These are phyloP conservation scores for Penicillium paneum DNA, from an alignment of 2,329 filamentous ascomycete genomes.

Conservation along the genomic window DNA sequence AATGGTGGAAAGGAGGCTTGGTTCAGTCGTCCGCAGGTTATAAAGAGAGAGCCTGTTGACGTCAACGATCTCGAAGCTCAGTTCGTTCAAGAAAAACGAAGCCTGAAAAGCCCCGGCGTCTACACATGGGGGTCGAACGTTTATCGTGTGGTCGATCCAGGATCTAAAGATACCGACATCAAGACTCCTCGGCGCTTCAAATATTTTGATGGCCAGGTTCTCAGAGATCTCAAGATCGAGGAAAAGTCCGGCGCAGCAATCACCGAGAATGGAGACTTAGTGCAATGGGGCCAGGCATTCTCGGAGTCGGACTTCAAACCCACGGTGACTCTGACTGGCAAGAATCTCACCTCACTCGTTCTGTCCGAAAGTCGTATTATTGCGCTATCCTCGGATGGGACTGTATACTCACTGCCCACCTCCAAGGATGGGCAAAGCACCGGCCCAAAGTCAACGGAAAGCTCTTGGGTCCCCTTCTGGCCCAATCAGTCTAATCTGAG, in stretches of 20 bases:
- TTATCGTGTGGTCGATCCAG: slow-evolving; percentile 79
- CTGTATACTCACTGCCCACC: slow-evolving; percentile 80
- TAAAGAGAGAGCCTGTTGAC: slow-evolving; percentile 21
- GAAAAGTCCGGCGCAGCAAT: slow-evolving; percentile 80
- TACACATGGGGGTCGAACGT: slow-evolving; percentile 91
- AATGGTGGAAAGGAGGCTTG: slow-evolving; percentile 17
- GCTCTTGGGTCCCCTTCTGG: slow-evolving; percentile 75
- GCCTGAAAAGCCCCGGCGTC: slow-evolving; percentile 77
- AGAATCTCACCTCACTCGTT: slow-evolving; percentile 71
- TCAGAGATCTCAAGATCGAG: slow-evolving; percentile 85
- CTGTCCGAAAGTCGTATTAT: slow-evolving; percentile 82
- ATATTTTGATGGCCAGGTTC: slow-evolving; percentile 78
- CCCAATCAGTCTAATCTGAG: slow-evolving; percentile 56
- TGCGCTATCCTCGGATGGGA: slow-evolving; percentile 69
- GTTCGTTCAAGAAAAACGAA: slow-evolving; percentile 81
- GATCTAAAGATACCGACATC: slow-evolving; percentile 70
- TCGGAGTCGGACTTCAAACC: slow-evolving; percentile 63
- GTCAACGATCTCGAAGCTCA: slow-evolving; percentile 73
- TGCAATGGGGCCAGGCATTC: slow-evolving; percentile 87
- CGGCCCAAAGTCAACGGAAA: slow-evolving; percentile 63
- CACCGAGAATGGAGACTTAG: slow-evolving; percentile 78
- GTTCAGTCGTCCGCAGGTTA: slow-evolving; percentile 16
- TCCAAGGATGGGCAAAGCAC: slow-evolving; percentile 67
- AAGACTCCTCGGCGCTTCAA: slow-evolving; percentile 75
- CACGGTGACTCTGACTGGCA: slow-evolving; percentile 70